Percentiles rank a stretch among this genome's conserved stretches.
Conservation (phyloP, 2,329 filamentous ascomycete species). For the Beauveria varroae region DNA sequence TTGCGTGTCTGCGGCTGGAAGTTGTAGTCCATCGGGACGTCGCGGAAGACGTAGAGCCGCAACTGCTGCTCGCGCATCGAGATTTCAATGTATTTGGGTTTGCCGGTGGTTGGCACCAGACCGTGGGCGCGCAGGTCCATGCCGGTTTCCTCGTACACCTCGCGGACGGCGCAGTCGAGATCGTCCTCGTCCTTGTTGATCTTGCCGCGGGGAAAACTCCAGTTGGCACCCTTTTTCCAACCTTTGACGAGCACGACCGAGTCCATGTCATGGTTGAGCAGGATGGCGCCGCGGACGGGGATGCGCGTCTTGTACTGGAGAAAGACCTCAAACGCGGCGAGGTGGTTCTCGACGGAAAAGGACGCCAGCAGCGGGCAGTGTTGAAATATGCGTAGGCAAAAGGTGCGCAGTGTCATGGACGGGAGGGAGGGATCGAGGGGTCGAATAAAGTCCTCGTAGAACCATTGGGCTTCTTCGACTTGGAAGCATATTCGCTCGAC, state of each 20-base stretch:
- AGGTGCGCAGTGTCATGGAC: constrained; percentile 74
- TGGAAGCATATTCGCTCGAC: constrained; percentile 96
- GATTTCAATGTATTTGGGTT: constrained; percentile 78
- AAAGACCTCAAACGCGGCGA: constrained; percentile 83
- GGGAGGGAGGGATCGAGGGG: constrained; percentile 79
- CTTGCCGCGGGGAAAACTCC: constrained; percentile 95
- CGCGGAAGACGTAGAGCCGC: constrained; percentile 83
- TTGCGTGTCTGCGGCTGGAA: constrained; percentile 91
- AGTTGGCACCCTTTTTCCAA: constrained; percentile 94
- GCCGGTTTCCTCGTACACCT: constrained; percentile 95
- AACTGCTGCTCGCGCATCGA: constrained; percentile 91
- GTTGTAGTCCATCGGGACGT: constrained; percentile 75
- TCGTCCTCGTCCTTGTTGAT: constrained; percentile 97
- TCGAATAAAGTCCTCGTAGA: constrained; percentile 98
- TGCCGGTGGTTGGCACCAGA: constrained; percentile 62
- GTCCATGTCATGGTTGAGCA: constrained; percentile 93
- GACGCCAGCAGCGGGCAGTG: constrained; percentile 83
- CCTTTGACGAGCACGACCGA: constrained; percentile 89
- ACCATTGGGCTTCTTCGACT: constrained; percentile 99
- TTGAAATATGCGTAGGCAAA: constrained; percentile 85
- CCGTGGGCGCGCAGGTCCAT: constrained; percentile 72
- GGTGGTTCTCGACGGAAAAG: constrained; percentile 70
- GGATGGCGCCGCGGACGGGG: constrained; percentile 86
- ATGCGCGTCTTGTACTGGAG: constrained; percentile 90
- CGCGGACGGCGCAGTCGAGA: constrained; percentile 84